Evolutionary conservation across 2,329 filamentous ascomycete species (phyloP), one percentile per base, ranked within the genome.

Genomic region (Phialocephala subalpina): DNA sequence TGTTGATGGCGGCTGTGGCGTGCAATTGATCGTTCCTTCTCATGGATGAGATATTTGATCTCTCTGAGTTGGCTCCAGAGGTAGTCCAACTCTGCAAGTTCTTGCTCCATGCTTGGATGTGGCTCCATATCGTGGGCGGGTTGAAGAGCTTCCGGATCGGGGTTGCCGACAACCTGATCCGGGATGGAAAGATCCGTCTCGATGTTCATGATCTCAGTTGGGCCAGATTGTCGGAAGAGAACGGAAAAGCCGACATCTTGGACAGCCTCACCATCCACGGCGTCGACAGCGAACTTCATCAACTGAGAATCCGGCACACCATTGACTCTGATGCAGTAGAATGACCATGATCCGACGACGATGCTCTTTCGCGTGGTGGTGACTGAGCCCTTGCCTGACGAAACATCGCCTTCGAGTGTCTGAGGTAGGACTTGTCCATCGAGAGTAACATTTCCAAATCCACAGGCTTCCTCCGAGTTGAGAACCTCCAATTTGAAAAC

Each of bases 331-430:
- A 82, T 74, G 67, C 84, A 87, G 65, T 80, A 78, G 64, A 84
- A 81, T 18, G 76, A 73, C 84, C 84, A 87, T 58, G 78, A 77
- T 64, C 82, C 82, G 25, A 77, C 73, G 60, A 85, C 75, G 58
- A 77, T 70, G 62, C 74, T 76, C 63, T 79, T 80, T 33, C 78
- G 70, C 35, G 79, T 75, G 49, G 80, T 76, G 16, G 75, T 74
- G 62, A 86, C 74, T 22, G 77, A 72, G 22, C 82, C 83, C 35
- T 78, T 78, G 58, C 83, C 83, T 52, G 72, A 65, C 35, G 68
- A 68, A 8, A 67, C 53, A 62, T 77, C 73, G 22, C 73, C 78
- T 14, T 68, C 56, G 7, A 65, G 36, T 52, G 79, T 77, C 65
- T 81, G 80, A 18, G 75, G 68, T 5, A 86, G 76, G 5, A 73